Base-by-base conservation (phyloP, 352 stramenopile genomes). In the Phytophthora cactorum region DNA sequence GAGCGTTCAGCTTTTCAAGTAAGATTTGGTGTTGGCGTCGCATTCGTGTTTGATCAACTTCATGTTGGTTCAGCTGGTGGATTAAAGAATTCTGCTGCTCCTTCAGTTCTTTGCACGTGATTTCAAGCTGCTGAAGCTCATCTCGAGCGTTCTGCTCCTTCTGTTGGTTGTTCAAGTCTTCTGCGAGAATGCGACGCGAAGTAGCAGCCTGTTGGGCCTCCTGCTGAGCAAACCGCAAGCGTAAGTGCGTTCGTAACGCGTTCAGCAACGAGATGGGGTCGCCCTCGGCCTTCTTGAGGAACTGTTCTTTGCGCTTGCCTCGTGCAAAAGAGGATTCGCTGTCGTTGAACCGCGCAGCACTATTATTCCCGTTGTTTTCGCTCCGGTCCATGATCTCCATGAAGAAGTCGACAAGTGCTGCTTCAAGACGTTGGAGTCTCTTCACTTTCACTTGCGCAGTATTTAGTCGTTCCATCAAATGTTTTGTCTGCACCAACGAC, bases 201-300 rank as follows among this genome's bases (percentile, higher is more conserved):
- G 78, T 55, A 17, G 59, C 57, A 39, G 62, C 34, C 15, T 85
- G 70, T 11, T 79, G 73, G 29, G 79, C 67, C 15, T 82, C 74
- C 22, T 86, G 73, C 12, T 71, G 63, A 43, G 81, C 70, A 45
- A 90, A 86, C 55, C 91, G 81, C 9, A 93, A 58, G 3, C 86
- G 82, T 46, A 93, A 46, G 41, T 93, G 82, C 14, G 79, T 90
- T 2, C 84, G 83, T n/a, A 93, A 64, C 12, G 72, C 71, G 45
- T 90, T 92, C 29, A 93, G 66, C 44, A 93, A 61, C 44, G 86
- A 84, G 32, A 93, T 88, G 1, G 83, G 80, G 28, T 89, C 81
- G 1, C 81, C 79, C 15, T 91, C 78, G 0, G 81, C 81, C 47
- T 84, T 84, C 29, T 78, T 79, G 25, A 90, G 50, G 22, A 80